Percentiles rank a stretch among this genome's conserved stretches.
Conservation (phyloP, 345 rosid species). For the Gossypium australe region DNA sequence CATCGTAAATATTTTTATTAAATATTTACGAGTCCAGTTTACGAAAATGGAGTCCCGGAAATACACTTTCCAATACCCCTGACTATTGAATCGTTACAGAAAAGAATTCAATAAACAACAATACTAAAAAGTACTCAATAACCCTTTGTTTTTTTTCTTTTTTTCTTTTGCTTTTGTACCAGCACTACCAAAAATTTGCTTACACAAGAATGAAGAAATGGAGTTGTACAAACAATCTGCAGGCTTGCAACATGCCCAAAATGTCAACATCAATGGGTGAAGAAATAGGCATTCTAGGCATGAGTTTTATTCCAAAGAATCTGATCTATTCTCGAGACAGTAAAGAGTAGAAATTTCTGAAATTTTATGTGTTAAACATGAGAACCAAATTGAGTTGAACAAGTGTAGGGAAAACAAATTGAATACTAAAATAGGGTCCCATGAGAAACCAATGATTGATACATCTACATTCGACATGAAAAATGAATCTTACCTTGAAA, state of each 20-base stretch:
- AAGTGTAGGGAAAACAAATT: not conserved
- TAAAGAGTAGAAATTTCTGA: conserved; percentile 18
- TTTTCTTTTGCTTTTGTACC: conserved; percentile 14
- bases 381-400: not conserved
- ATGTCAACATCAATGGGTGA: conserved; percentile 15
- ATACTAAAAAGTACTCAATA: conserved; percentile 1
- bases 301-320: conserved; percentile 53
- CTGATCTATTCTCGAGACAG: conserved; percentile 22
- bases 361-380: not conserved
- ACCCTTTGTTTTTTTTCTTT: not conserved
- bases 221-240: conserved; percentile 67
- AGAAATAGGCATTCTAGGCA: conserved; percentile 32
- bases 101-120: conserved; percentile 13
- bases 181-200: conserved; percentile 46
- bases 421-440: not conserved
- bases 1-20: too few relatives aligned
- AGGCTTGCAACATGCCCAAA: conserved; percentile 25
- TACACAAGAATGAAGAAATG: conserved; percentile 85
- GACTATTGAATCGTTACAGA: too few relatives aligned
- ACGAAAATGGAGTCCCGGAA: accelerated
- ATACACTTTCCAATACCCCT: too few relatives aligned
- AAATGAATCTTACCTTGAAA: conserved; percentile 5
- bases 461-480: not conserved
- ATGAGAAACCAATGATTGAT: not conserved
- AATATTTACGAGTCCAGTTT: too few relatives aligned